These are phyloP conservation scores for Diaporthe sp. DNA, from an alignment of 2,329 filamentous ascomycete genomes.

Conservation along the genomic window DNA sequence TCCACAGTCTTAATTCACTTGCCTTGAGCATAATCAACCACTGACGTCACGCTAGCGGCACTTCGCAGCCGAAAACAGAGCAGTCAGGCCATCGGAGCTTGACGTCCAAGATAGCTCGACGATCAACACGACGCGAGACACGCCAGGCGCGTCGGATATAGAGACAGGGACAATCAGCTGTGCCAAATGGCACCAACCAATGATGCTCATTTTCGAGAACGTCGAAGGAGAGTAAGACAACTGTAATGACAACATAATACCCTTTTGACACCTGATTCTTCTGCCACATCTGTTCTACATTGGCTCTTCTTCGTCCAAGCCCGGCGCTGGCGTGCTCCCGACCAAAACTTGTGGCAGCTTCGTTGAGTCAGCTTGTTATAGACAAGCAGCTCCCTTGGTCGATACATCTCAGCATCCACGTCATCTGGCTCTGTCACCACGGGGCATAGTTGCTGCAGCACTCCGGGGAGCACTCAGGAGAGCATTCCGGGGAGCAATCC, in stretches of 20 bases:
- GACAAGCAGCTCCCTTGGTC: no score
- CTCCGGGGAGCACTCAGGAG: no score
- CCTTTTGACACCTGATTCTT: neutral
- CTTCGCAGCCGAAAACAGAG: no score
- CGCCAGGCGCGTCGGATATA: no score
- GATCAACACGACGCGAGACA: neutral
- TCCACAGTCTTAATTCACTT: no score
- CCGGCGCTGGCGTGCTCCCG: accelerated
- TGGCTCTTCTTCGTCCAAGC: accelerated
- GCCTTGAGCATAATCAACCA: no score
- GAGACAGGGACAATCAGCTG: neutral
- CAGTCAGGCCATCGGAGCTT: no score
- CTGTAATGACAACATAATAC: neutral
- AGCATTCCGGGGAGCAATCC: no score
- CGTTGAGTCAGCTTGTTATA: no score
- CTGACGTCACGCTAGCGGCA: neutral
- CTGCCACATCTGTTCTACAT: neutral
- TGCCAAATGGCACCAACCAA: neutral
- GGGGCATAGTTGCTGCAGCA: no score
- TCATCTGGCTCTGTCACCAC: no score
- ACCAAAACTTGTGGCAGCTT: neutral
- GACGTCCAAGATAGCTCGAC: neutral
- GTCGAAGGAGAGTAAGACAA: neutral
- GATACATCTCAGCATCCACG: no score
- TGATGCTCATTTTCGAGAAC: neutral